These are phyloP conservation scores for Aspergillus sergii DNA, from an alignment of 2,329 filamentous ascomycete species.

Conservation along the genomic window DNA sequence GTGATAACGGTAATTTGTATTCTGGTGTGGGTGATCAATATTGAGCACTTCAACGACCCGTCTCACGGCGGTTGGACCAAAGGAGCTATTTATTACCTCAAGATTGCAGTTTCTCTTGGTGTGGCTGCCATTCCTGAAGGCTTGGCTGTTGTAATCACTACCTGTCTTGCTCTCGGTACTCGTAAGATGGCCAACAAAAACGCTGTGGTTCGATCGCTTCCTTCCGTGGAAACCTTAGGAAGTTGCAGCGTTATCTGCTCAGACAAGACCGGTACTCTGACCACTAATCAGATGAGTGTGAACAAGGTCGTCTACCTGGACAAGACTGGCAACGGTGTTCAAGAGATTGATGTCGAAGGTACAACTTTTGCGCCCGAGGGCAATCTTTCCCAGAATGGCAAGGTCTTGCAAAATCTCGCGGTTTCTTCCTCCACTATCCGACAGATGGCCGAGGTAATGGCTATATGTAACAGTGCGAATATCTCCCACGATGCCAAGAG, in stretches of 20 bases:
- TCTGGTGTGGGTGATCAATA: conserved; percentile 97
- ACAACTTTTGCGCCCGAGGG: conserved; percentile 90
- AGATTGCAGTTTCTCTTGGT: conserved; percentile 97
- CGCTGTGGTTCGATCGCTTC: conserved; percentile 91
- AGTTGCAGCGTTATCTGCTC: conserved; percentile 99
- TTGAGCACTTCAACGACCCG: conserved; percentile 93
- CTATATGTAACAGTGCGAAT: conserved; percentile 85
- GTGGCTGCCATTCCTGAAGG: conserved; percentile 98
- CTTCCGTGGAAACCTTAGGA: conserved; percentile 94
- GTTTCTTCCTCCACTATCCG: conserved; percentile 73
- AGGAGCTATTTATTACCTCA: conserved; percentile 98
- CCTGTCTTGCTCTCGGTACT: conserved; percentile 91
- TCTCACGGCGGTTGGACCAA: conserved; percentile 92
- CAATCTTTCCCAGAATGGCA: conserved; percentile 68
- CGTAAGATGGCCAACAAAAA: conserved; percentile 99
- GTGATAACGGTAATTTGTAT: conserved; percentile 97
- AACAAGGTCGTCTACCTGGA: conserved; percentile 86
- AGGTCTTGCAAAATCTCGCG: conserved; percentile 68
- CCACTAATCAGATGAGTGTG: conserved; percentile 99
- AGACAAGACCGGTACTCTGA: conserved; percentile 97
- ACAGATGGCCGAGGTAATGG: conserved; percentile 71
- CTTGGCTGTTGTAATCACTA: conserved; percentile 97
- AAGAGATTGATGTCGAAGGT: conserved; percentile 87
- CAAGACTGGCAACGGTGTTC: conserved; percentile 71
- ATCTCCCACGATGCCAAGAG: conserved; percentile 79